Conservation (phyloP, 1,284 basidiomycete genomes). For the Earliella scabrosa region DNA sequence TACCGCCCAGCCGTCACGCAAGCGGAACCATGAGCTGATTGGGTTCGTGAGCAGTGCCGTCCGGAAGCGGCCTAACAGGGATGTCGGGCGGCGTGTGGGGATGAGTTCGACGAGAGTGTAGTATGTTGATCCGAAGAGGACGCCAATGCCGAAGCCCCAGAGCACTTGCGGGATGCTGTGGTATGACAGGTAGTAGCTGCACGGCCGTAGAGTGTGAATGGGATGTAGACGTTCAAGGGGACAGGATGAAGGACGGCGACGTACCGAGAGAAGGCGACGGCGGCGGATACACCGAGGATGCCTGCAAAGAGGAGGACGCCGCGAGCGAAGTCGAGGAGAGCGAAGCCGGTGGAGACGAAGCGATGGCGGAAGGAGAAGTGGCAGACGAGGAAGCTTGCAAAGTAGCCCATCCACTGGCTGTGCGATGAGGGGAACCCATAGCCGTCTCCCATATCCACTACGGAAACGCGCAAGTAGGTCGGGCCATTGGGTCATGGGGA, state of each 20-base stretch:
- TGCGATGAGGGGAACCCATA: constrained; percentile 91
- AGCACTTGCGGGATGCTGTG: constrained; percentile 73
- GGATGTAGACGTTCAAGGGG: not conserved
- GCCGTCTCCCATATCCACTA: constrained; percentile 69
- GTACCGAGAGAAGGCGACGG: constrained; percentile 83
- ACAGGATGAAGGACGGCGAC: constrained; percentile 10
- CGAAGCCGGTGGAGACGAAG: constrained; percentile 57
- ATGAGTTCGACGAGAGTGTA: constrained; percentile 69
- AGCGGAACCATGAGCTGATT: constrained; percentile 64
- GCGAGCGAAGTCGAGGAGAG: constrained; percentile 53
- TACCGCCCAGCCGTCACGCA: constrained; percentile 82
- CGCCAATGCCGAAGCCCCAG: constrained; percentile 75
- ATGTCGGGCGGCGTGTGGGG: constrained; percentile 55
- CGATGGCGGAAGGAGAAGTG: constrained; percentile 77
- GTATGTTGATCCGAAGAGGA: constrained; percentile 56
- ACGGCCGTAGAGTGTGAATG: not conserved
- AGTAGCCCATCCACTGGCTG: constrained; percentile 90
- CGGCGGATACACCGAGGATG: constrained; percentile 56
- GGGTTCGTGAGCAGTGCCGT: constrained; percentile 58
- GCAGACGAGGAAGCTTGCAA: constrained; percentile 74
- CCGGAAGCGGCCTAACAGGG: constrained; percentile 55
- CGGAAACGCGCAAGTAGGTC: not conserved
- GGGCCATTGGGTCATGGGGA: not conserved
- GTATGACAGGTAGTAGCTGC: constrained; percentile 76
- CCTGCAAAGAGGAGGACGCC: constrained; percentile 51